These are phyloP conservation scores for Ophidiomyces ophidiicola DNA, from an alignment of 2,329 filamentous ascomycete genomes.

Conservation along the genomic window DNA sequence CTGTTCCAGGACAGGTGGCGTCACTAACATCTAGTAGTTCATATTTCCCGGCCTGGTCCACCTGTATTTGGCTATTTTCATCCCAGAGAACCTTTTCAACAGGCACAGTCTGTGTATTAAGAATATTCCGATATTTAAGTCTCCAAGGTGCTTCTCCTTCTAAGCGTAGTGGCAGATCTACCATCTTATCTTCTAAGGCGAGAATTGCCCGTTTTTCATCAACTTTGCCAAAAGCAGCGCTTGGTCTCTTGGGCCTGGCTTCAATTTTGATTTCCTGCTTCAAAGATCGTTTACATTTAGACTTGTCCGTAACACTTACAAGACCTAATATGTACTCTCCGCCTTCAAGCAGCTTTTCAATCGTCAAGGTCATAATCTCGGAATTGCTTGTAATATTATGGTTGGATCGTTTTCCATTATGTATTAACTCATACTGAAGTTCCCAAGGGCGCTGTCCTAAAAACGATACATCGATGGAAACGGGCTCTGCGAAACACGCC, in stretches of 20 bases:
- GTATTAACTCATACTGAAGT: slow-evolving; percentile 83
- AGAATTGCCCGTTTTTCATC: slow-evolving; percentile 65
- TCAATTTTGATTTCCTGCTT: slow-evolving; percentile 75
- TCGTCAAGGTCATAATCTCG: slow-evolving; percentile 58
- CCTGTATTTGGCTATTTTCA: slow-evolving; percentile 57
- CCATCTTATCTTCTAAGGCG: slow-evolving; percentile 61
- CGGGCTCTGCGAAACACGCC: slow-evolving; percentile 71
- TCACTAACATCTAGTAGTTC: slow-evolving; percentile 68
- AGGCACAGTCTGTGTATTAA: slow-evolving; percentile 39
- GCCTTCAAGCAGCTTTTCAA: slow-evolving; percentile 60
- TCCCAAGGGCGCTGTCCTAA: slow-evolving; percentile 76
- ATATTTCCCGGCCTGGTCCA: slow-evolving; percentile 60
- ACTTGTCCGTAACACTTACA: slow-evolving; percentile 72
- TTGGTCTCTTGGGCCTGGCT: slow-evolving; percentile 77
- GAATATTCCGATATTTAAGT: slow-evolving; percentile 59
- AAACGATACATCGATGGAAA: slow-evolving; percentile 61
- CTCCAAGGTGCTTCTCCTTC: slow-evolving; percentile 78
- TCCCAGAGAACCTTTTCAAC: slow-evolving; percentile 39
- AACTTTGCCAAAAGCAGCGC: slow-evolving; percentile 71
- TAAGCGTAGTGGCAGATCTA: slow-evolving; percentile 69
- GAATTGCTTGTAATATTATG: slow-evolving; percentile 53
- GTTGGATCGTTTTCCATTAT: slow-evolving; percentile 72
- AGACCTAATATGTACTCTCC: slow-evolving; percentile 84
- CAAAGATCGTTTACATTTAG: slow-evolving; percentile 73
- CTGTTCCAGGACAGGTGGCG: slow-evolving; percentile 64